Conservation (phyloP, 495 filamentous ascomycete species). For the Neurospora sp. region DNA sequence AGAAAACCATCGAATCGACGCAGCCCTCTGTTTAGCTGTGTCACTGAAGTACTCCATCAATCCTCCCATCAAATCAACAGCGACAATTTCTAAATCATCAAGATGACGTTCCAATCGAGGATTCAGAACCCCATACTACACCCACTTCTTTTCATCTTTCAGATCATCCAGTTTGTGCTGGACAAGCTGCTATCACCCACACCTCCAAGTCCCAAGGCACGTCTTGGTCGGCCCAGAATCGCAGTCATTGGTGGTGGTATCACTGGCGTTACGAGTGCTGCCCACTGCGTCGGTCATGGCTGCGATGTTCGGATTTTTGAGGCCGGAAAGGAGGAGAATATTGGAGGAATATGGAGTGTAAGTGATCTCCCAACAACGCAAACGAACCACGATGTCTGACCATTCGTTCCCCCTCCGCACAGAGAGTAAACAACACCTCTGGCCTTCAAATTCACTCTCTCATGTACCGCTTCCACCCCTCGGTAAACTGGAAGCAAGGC, state of each 20-base stretch:
- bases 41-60: neutral
- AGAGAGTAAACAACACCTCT: constrained; percentile 77
- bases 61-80: neutral
- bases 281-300: constrained; percentile 79
- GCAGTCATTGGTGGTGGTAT: constrained; percentile 78
- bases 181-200: constrained; percentile 57
- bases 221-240: constrained; percentile 50
- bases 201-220: constrained; percentile 49
- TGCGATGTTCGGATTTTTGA: constrained; percentile 78
- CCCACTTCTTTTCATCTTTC: constrained; percentile 50
- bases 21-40: neutral
- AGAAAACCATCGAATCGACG: neutral
- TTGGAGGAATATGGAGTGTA: constrained; percentile 83
- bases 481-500: constrained; percentile 58
- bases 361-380: constrained; percentile 15
- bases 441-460: constrained; percentile 73
- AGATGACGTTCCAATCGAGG: constrained; percentile 1
- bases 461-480: constrained; percentile 85
- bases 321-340: constrained; percentile 45
- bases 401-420: neutral
- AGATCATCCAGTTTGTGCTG: constrained; percentile 56
- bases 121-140: constrained; percentile 19
- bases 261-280: constrained; percentile 71
- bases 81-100: neutral
- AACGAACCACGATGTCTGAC: neutral